These are phyloP conservation scores for Stygiomarasmius scandens DNA, from an alignment of 1,284 basidiomycete species.

Conservation along the genomic window DNA sequence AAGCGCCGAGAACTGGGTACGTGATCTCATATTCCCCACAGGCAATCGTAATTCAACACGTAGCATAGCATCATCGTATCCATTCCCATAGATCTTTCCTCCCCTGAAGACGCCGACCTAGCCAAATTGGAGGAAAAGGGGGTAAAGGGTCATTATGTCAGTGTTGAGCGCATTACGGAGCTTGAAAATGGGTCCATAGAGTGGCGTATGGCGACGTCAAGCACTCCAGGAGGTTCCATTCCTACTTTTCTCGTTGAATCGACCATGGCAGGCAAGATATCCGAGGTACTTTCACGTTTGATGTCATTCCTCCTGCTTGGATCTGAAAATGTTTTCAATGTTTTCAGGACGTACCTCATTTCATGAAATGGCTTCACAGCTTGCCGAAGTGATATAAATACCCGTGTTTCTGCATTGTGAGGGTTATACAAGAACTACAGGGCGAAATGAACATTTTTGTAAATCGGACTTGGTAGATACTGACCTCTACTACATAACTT, in stretches of 20 bases:
- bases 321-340: background rate
- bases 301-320: conserved; percentile 5
- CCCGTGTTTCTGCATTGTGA: too few relatives aligned
- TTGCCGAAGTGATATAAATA: conserved; percentile 24
- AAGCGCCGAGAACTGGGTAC: conserved; percentile 58
- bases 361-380: conserved; percentile 45
- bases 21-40: conserved; percentile 17
- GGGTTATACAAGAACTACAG: too few relatives aligned
- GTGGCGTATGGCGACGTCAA: conserved; percentile 82
- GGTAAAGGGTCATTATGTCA: conserved; percentile 69
- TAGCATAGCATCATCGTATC: conserved; percentile 63
- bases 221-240: conserved; percentile 68
- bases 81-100: conserved; percentile 67
- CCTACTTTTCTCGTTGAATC: conserved; percentile 64
- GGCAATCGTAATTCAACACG: background rate
- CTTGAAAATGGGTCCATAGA: conserved; percentile 66
- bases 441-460: background rate
- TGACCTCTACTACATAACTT: background rate
- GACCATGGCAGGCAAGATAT: conserved; percentile 61
- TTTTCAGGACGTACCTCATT: conserved; percentile 68
- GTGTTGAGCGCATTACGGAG: conserved; percentile 67
- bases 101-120: conserved; percentile 50
- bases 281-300: conserved; percentile 45
- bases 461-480: background rate
- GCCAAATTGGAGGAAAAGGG: conserved; percentile 65